phyloP scores from a whole-genome alignment of 371 early-diverging fungal genomes.

The Thermomucor indicae-seudaticae region DNA sequence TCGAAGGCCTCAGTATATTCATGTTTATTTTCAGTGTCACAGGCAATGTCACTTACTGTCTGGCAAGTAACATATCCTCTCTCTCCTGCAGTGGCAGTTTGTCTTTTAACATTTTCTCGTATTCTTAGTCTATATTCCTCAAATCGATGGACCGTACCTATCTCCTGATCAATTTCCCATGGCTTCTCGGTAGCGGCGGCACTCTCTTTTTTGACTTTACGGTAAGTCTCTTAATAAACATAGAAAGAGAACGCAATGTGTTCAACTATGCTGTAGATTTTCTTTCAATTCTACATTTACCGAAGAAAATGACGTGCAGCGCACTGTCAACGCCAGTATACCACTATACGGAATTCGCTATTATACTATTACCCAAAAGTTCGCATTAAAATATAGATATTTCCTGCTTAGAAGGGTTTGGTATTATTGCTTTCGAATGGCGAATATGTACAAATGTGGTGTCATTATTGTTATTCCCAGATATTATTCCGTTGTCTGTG shows the following conservation, averaged over 20 bases:
- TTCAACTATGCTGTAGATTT: neutral
- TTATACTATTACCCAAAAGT: no score
- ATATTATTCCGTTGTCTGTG: no score
- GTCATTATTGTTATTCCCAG: no score
- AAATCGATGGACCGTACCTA: constrained; percentile 57
- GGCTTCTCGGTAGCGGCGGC: constrained; percentile 65
- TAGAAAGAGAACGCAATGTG: neutral
- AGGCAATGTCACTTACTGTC: constrained; percentile 72
- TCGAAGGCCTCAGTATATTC: constrained; percentile 68
- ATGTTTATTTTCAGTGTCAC: constrained; percentile 84
- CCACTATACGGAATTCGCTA: no score
- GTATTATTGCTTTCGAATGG: no score
- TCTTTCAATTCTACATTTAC: constrained; percentile 42
- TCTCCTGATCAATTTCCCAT: constrained; percentile 63
- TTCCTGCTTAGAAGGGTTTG: no score
- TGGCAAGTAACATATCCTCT: constrained; percentile 32
- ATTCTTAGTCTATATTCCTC: constrained; percentile 56
- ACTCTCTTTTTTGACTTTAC: constrained; percentile 66
- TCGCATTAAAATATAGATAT: no score
- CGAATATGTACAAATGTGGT: no score
- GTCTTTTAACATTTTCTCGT: neutral
- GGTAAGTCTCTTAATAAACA: constrained; percentile 17
- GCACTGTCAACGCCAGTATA: no score
- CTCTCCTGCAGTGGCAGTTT: neutral
- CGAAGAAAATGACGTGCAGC: no score